A percentile compares a stretch with the other conserved stretches of the same genome.
phyloP scores from a whole-genome alignment of 2,329 filamentous ascomycete species.

The Monascus ruber region DNA sequence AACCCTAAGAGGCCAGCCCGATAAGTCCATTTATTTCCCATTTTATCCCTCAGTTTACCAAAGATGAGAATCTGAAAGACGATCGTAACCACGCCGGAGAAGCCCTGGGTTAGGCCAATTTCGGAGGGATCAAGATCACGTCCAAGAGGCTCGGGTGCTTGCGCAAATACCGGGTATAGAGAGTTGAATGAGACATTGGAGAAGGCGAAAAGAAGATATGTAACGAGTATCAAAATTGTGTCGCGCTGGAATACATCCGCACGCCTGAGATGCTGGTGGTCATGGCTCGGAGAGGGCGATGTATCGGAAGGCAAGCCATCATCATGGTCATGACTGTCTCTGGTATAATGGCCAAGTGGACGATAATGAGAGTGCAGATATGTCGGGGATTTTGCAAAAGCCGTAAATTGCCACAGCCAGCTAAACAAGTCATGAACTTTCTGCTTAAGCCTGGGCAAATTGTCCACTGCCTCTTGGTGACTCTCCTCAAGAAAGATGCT shows the following conservation, averaged over 20 bases:
- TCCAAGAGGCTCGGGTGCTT: slow-evolving; percentile 62
- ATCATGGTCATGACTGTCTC: slow-evolving; percentile 5
- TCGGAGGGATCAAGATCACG: slow-evolving; percentile 63
- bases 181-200: slow-evolving; percentile 93
- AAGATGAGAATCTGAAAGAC: slow-evolving; percentile 82
- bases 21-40: slow-evolving; percentile 82
- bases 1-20: slow-evolving; percentile 67
- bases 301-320: neutral
- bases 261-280: slow-evolving; percentile 38
- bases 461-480: slow-evolving; percentile 50
- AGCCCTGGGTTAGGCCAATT: slow-evolving; percentile 74
- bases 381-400: slow-evolving; percentile 43
- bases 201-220: slow-evolving; percentile 87
- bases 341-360: slow-evolving; percentile 13
- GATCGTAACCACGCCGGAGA: slow-evolving; percentile 76
- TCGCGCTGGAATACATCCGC: slow-evolving; percentile 64
- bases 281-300: slow-evolving; percentile 20
- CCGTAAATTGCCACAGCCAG: slow-evolving; percentile 60
- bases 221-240: slow-evolving; percentile 67
- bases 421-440: slow-evolving; percentile 50
- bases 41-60: slow-evolving; percentile 60
- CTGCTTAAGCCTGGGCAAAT: slow-evolving; percentile 49
- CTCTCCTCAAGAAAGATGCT: slow-evolving; percentile 82
- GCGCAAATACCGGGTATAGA: slow-evolving; percentile 84
- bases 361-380: slow-evolving; percentile 39